Evolutionary conservation across 768 basidiomycete genomes (phyloP), one percentile per base, ranked within the genome.

Genomic region (Mycena alexandri): DNA sequence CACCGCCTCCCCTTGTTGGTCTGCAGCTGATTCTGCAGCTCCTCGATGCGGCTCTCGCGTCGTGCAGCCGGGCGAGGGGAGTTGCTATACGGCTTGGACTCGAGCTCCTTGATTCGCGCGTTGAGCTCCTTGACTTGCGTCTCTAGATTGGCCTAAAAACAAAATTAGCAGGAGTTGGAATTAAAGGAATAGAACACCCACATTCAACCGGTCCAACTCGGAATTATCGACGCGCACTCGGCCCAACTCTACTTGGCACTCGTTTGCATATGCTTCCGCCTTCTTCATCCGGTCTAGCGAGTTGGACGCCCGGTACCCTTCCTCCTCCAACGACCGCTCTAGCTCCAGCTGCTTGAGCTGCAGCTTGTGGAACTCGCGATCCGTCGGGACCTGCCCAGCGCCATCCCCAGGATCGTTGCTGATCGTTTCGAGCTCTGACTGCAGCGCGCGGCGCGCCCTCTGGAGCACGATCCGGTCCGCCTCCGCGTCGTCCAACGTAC

Each of bases 41-140:
- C 93, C 68, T 93, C 92, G 21, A 93, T 88, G 33, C 89, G 86
- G 61, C 82, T 87, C 67, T 93, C 92, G 25, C 89, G 80, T 25
- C 91, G 87, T 44, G 84, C 80, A 2, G 85, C 79, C 6, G 89
- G 83, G 41, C 90, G 85, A 16, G 90, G 87, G n/a, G 86, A 84
- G 70, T 79, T 90, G 13, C 88, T 77, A 68, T 93, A 89, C 6
- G 93, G 90, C 73, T 84, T 91, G 1, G 93, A 93, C 76, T 94
- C 93, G 19, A 95, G 83, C 73, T 95, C 94, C 11, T 93, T 89
- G 61, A 95, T 89, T 44, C 90, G 91, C 46, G 93, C 86, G 67
- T 94, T 93, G 36, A 95, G 79, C 57, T 95, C 94, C 74, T 94
- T 94, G 74, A 92, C 84, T 74, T 93, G 91, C 74, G 93, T 95